A percentile compares a stretch with the other conserved stretches of the same genome.
Evolutionary conservation across 257 asterid species (phyloP).

Genomic region (Gentiana dahurica): DNA sequence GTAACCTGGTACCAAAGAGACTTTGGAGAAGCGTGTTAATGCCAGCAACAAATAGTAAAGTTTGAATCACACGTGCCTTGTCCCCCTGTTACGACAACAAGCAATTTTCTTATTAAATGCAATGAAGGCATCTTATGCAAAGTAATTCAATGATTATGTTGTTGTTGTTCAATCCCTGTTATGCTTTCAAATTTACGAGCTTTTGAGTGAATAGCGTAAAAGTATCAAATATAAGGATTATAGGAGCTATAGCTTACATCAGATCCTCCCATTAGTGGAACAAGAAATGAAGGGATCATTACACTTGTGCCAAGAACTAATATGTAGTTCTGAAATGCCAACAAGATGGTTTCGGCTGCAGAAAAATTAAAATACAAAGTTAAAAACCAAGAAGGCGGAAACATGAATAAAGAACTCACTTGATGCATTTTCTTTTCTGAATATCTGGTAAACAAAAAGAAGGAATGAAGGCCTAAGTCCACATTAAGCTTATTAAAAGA

Average conservation of each 20-base stretch:
- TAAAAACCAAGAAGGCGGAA: constrained; percentile 9
- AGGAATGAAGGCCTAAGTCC: background rate
- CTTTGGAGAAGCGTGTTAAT: constrained; percentile 93
- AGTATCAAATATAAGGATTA: too few relatives aligned
- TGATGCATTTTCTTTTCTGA: too few relatives aligned
- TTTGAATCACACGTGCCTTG: constrained; percentile 84
- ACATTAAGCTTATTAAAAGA: too few relatives aligned
- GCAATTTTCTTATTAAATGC: too few relatives aligned
- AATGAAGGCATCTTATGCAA: background rate
- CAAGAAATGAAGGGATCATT: constrained; percentile 92
- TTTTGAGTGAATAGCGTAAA: too few relatives aligned
- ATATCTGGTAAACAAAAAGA: too few relatives aligned
- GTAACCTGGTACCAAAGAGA: constrained; percentile 90
- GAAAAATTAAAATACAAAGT: constrained; percentile 10
- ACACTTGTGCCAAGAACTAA: constrained; percentile 87
- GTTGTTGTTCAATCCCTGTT: too few relatives aligned
- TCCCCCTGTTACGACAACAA: constrained; percentile 51
- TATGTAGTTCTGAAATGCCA: constrained; percentile 95
- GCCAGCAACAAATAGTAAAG: constrained; percentile 91
- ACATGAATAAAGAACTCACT: too few relatives aligned
- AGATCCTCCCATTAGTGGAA: constrained; percentile 89
- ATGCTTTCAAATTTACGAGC: too few relatives aligned
- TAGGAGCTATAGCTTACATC: constrained; percentile 40
- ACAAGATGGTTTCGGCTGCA: constrained; percentile 95
- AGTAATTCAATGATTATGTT: background rate